A percentile compares a stretch with the other conserved stretches of the same genome.
phyloP scores from a whole-genome alignment of 352 stramenopile species.

The Albugo candida region DNA sequence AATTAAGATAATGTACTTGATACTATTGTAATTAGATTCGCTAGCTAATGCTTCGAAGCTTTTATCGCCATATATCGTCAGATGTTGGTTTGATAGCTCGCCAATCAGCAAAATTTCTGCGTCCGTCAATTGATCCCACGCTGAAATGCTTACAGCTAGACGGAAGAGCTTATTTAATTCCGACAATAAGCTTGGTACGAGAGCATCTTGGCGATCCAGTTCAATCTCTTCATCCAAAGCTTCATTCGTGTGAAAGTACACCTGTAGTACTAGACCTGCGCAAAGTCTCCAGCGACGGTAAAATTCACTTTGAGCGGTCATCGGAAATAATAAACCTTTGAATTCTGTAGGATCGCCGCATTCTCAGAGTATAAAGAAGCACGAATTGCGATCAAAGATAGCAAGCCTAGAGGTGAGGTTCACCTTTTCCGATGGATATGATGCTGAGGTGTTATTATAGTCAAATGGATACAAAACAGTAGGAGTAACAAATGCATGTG shows the following conservation, averaged over 20 bases:
- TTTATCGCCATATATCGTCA: background rate
- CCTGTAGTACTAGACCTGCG: constrained; percentile 53
- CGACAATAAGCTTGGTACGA: constrained; percentile 34
- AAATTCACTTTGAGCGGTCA: background rate
- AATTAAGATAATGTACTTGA: too few relatives aligned
- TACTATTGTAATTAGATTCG: too few relatives aligned
- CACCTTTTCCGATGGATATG: background rate
- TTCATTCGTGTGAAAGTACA: constrained; percentile 10
- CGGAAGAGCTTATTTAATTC: constrained; percentile 48
- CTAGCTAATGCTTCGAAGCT: background rate
- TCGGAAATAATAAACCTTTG: background rate
- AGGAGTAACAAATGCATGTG: constrained; percentile 64
- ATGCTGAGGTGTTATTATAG: background rate
- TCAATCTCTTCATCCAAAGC: background rate
- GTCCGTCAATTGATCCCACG: background rate
- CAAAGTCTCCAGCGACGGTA: constrained; percentile 53
- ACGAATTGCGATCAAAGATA: constrained; percentile 46
- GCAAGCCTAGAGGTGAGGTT: constrained; percentile 27
- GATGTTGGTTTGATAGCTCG: background rate
- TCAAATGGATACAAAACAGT: constrained; percentile 6
- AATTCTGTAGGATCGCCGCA: constrained; percentile 36
- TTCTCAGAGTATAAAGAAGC: constrained; percentile 55
- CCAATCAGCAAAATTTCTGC: background rate
- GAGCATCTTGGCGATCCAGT: background rate
- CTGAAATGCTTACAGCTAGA: constrained; percentile 18